Conservation (phyloP, 192 early-diverging fungal species). For the Rhizophagus prolifer region DNA sequence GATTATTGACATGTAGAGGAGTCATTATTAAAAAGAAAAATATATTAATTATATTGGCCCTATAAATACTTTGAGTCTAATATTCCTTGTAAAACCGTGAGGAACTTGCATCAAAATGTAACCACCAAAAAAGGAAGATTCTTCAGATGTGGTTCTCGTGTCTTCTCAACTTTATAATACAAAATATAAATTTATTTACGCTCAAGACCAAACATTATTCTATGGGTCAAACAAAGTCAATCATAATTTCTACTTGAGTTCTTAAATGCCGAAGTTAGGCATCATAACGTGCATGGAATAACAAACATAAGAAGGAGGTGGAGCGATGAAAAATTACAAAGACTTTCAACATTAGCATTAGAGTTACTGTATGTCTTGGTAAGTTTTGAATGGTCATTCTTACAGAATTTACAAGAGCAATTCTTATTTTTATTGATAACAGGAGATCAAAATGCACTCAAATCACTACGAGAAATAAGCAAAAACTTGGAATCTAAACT, state of each 20-base stretch:
- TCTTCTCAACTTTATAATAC: constrained; percentile 22
- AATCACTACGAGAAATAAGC: not conserved
- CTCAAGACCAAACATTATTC: constrained; percentile 9
- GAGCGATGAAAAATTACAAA: constrained; percentile 14
- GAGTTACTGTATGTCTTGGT: constrained; percentile 7
- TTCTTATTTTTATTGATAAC: constrained; percentile 15
- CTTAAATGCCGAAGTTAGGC: constrained; percentile 4
- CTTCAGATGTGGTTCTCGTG: constrained; percentile 19
- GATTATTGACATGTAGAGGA: constrained; percentile 10
- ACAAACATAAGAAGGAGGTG: constrained; percentile 13
- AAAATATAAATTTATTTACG: constrained; percentile 11
- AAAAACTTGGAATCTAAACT: not conserved
- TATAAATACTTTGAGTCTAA: no score
- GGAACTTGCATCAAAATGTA: constrained; percentile 21
- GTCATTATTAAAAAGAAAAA: constrained; percentile 26
- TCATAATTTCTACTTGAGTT: not conserved
- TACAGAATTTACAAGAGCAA: not conserved
- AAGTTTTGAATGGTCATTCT: constrained; percentile 8
- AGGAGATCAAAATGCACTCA: constrained; percentile 9
- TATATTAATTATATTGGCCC: no score
- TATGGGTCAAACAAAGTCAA: not conserved
- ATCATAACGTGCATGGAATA: constrained; percentile 7
- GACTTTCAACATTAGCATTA: constrained; percentile 2
- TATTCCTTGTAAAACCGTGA: constrained; percentile 15
- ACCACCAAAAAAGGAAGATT: constrained; percentile 22